These are phyloP conservation scores for Strobilomyces echinocephalus DNA, from an alignment of 768 basidiomycete species.

Conservation along the genomic window DNA sequence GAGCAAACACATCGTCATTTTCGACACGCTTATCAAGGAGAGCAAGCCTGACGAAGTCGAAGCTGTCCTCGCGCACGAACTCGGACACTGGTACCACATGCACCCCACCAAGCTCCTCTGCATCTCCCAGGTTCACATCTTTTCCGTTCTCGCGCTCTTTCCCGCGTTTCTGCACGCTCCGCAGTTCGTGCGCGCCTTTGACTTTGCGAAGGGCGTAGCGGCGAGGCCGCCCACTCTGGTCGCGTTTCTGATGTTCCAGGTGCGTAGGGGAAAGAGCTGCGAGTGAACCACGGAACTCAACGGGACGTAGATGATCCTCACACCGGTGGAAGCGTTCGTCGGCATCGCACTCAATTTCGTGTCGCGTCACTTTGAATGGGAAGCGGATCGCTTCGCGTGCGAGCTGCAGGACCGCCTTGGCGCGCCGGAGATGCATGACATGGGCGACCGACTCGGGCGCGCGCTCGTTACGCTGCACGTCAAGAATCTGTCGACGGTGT, in stretches of 20 bases:
- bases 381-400: slow-evolving; percentile 86
- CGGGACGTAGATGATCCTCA: slow-evolving; percentile 61
- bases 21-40: slow-evolving; percentile 93
- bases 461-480: slow-evolving; percentile 85
- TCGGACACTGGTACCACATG: slow-evolving; percentile 92
- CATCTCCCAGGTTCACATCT: slow-evolving; percentile 83
- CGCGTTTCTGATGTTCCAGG: slow-evolving; percentile 85
- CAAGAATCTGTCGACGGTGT: slow-evolving; percentile 88
- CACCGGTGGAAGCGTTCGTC: slow-evolving; percentile 72
- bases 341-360: slow-evolving; percentile 74
- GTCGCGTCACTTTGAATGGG: slow-evolving; percentile 84
- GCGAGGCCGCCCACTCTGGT: slow-evolving; percentile 73
- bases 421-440: slow-evolving; percentile 62
- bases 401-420: slow-evolving; percentile 52
- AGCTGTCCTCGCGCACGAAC: slow-evolving; percentile 95
- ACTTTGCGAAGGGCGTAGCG: slow-evolving; percentile 64
- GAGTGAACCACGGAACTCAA: not conserved
- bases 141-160: slow-evolving; percentile 80
- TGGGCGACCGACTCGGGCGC: slow-evolving; percentile 79
- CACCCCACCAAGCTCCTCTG: slow-evolving; percentile 88
- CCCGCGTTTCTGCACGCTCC: slow-evolving; percentile 85
- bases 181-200: slow-evolving; percentile 74
- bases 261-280: not conserved
- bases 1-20: slow-evolving; percentile 95
- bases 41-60: slow-evolving; percentile 90